Evolutionary conservation across 306 rosid species (phyloP), one percentile per base, ranked within the genome.

Genomic region (Abrus precatorius): DNA sequence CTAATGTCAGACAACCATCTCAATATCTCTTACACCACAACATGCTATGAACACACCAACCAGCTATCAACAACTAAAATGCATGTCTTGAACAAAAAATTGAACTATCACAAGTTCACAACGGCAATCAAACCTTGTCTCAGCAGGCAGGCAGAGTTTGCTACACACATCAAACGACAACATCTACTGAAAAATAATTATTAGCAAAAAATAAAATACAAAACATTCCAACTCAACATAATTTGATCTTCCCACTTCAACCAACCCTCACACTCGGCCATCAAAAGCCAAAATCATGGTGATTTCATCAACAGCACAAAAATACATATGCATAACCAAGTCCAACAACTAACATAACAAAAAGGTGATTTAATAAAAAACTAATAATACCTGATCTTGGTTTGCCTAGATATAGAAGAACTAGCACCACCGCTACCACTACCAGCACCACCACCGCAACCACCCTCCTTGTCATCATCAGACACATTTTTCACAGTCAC

Each of bases 391-490:
- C 85, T 50, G n/a, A 52, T 86, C 72, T 80, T 80, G 20, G 76
- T 69, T 47, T 52, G 85, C 62, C 74, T 74, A 47, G 84, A 45
- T 38, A 11, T 14, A 52, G 48, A 41, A 40, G 77, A 73, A 43
- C 78, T 60, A 76, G n/a, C 40, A 11, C 57, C 76, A 73, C 48
- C 74, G n/a, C 32, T 36, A 29, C 14, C 65, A 60, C 65, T 4
- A 30, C 41, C 47, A 43, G 7, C 10, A 9, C 20, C 41, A 32
- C 41, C 47, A 43, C 7, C 47, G 2, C 7, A 14, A 32, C 41
- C 7, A 43, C 47, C 47, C 6, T 6, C 64, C 33, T 77, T 75
- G 11, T 84, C 86, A 56, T 87, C 86, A 12, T 87, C 86, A 14
- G 84, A 81, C 3, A 72, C 61, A 9, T 68, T 66, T 64, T 80